Evolutionary conservation across 2,329 filamentous ascomycete genomes (phyloP), one percentile per base, ranked within the genome.

Genomic region (Paramyrothecium sp.): DNA sequence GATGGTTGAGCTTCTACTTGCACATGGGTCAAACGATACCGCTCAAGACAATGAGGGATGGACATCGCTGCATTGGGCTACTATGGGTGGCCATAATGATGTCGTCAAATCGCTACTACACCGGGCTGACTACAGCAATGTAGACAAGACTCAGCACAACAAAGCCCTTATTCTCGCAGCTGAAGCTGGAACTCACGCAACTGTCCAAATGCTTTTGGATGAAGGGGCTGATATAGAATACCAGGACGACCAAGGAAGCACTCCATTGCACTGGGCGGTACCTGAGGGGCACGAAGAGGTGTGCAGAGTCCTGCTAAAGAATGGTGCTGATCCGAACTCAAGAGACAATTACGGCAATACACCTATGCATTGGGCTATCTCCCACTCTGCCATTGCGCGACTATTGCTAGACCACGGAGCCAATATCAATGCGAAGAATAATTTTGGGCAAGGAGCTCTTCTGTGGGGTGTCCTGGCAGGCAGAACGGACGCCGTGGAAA

Each of bases 291-390:
- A 59, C 19, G 23, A 49, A 41, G 41, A 55, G 23, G 48, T 49
- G 26, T 19, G 23, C 17, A 3, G n/a, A 16, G 3, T 55, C 13
- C 51, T 58, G 3, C n/a, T 58, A 30, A 50, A 21, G 16, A 26
- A 53, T 38, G 49, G 53, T 17, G 53, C 49, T 26, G 53, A 58
- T 38, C 26, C 38, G 51, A 52, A 56, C 20, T 56, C 56, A 34
- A 57, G 34, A 33, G 59, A 60, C 53, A 44, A 52, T 38, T 58
- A 49, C 23, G 49, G 53, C 44, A 56, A 61, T 53, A 54, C 53
- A 12, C 57, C 60, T n/a, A 52, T 61, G 21, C 60, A 61, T 22
- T 60, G 55, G 60, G 51, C 60, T 7, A 55, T 60, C n/a, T 23
- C 55, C 8, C 51, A 58, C 30, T 5, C 19, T 20, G 54, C 20